Percentiles rank a stretch among this genome's conserved stretches.
Evolutionary conservation across 2,329 filamentous ascomycete genomes (phyloP).

Genomic region (Talaromyces sp.): DNA sequence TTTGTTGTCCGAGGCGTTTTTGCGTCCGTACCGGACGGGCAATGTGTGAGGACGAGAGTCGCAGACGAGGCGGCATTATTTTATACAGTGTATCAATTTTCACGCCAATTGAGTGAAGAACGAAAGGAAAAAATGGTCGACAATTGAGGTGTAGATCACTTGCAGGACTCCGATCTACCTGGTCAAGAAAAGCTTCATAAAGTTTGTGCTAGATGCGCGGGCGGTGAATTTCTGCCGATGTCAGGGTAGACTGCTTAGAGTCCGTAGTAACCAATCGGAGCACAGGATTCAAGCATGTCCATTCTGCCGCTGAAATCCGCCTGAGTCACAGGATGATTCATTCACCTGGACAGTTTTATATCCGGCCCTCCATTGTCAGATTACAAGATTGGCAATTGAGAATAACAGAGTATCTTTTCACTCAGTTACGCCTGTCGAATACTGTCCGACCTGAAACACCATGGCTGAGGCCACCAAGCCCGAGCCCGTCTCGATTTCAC

Average conservation of each 20-base stretch:
- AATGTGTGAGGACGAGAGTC: constrained; percentile 39
- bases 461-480: constrained; percentile 34
- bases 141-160: background rate
- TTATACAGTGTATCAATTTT: background rate
- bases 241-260: background rate
- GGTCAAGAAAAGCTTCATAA: constrained; percentile 17
- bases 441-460: constrained; percentile 16
- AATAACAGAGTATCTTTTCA: background rate
- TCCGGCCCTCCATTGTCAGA: background rate
- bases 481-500: constrained; percentile 47
- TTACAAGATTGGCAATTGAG: background rate
- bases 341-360: constrained; percentile 3
- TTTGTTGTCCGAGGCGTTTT: constrained; percentile 40
- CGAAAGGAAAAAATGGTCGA: background rate
- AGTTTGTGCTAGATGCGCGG: constrained; percentile 3
- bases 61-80: constrained; percentile 57
- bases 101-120: background rate
- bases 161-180: background rate
- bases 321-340: constrained; percentile 8
- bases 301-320: constrained; percentile 22
- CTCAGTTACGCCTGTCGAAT: background rate
- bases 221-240: constrained; percentile 31
- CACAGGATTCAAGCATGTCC: background rate
- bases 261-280: background rate
- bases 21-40: constrained; percentile 38